Conservation (phyloP, 2,329 filamentous ascomycete genomes). For the Aureobasidium leucospermi region DNA sequence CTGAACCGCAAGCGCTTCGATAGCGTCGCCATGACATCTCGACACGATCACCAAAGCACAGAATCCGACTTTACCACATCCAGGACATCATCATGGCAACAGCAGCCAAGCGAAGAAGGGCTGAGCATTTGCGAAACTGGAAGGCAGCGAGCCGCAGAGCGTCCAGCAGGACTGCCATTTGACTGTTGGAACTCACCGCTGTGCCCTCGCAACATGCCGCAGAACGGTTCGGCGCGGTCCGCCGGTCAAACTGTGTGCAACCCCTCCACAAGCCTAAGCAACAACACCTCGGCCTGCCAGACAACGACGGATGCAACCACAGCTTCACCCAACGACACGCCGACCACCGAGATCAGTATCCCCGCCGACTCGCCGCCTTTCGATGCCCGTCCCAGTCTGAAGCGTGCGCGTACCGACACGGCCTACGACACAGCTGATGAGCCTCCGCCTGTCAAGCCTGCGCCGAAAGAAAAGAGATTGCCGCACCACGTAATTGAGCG, state of each 20-base stretch:
- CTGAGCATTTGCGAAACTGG: constrained; percentile 11
- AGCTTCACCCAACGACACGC: not conserved
- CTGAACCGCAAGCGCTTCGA: constrained; percentile 9
- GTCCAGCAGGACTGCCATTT: constrained; percentile 9
- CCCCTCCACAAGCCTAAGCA: constrained; percentile 5
- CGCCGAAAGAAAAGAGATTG: constrained; percentile 8
- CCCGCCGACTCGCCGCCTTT: constrained; percentile 9
- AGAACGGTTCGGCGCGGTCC: constrained; percentile 12
- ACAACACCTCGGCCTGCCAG: not conserved
- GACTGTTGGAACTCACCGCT: constrained; percentile 16
- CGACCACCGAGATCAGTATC: constrained; percentile 3
- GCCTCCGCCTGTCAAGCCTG: not conserved
- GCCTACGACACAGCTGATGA: not conserved
- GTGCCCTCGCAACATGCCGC: constrained; percentile 15
- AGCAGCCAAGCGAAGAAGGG: not conserved
- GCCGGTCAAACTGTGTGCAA: constrained; percentile 12
- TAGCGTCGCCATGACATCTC: constrained; percentile 7
- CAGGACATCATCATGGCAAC: not conserved
- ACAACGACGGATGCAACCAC: not conserved
- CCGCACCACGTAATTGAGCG: constrained; percentile 39
- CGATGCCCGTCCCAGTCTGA: constrained; percentile 4
- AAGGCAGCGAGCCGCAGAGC: not conserved
- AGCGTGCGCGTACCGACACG: constrained; percentile 10
- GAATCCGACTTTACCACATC: constrained; percentile 10
- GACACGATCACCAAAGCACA: not conserved